Conservation (phyloP, 169 alveolate species). For the Cryptosporidium parvum region DNA sequence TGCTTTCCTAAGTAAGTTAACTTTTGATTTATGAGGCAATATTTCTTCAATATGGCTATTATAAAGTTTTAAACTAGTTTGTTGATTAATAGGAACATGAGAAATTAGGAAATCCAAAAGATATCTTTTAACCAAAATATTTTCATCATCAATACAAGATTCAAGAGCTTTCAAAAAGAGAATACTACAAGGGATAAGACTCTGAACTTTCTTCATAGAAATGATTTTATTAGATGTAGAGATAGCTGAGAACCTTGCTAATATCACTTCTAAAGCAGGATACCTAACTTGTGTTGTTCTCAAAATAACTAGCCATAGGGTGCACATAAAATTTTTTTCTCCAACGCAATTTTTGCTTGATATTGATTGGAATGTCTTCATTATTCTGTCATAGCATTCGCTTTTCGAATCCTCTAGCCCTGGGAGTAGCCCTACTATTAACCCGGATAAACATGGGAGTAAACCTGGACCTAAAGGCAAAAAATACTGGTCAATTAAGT, state of each 20-base stretch:
- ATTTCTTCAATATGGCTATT: slow-evolving; percentile 16
- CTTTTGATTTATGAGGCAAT: slow-evolving; percentile 40
- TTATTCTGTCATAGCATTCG: slow-evolving; percentile 80
- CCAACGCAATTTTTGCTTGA: slow-evolving; percentile 84
- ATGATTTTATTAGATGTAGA: slow-evolving; percentile 77
- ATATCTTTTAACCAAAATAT: slow-evolving; percentile 81
- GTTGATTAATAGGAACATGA: slow-evolving; percentile 80
- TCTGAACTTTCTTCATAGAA: slow-evolving; percentile 77
- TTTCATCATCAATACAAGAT: slow-evolving; percentile 85
- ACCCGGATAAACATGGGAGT: slow-evolving; percentile 86
- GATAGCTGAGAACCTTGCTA: slow-evolving; percentile 83
- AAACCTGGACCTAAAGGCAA: slow-evolving; percentile 86
- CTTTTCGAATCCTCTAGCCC: slow-evolving; percentile 88
- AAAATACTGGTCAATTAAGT: slow-evolving; percentile 85
- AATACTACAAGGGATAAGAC: slow-evolving; percentile 83
- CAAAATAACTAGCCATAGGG: slow-evolving; percentile 84
- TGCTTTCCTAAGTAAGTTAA: slow-evolving; percentile 56
- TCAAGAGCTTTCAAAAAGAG: slow-evolving; percentile 84
- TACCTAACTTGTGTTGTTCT: slow-evolving; percentile 84
- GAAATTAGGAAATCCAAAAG: slow-evolving; percentile 84
- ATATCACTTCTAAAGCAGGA: slow-evolving; percentile 84
- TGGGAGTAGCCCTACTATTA: slow-evolving; percentile 85
- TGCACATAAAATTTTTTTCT: slow-evolving; percentile 85
- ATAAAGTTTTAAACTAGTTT: background rate
- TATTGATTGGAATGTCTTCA: slow-evolving; percentile 79